Base-by-base conservation (phyloP, 495 filamentous ascomycete genomes). In the Melanomma pulvis-pyrius region DNA sequence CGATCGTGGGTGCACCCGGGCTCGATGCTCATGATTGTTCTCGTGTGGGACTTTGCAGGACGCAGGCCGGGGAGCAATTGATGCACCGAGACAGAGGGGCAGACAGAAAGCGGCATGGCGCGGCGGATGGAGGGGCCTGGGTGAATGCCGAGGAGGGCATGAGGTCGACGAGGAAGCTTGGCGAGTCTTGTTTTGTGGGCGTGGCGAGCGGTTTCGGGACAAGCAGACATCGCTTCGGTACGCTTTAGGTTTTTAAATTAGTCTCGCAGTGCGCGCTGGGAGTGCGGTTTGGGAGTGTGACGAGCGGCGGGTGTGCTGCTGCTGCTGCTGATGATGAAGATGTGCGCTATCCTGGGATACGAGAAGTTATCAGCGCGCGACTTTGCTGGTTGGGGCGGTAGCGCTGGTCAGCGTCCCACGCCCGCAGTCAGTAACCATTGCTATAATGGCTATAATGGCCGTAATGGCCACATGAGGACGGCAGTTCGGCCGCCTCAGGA, bases 91-190 rank as follows among this genome's bases (percentile, higher is more conserved):
- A 44, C 39, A 44, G 9, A 44, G 39, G 39, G 48, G 48, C 48
- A 50, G 48, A 11, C 48, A 26, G 48, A 25, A 50, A 24, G 21
- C 21, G 48, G 48, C 48, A 28, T 50, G 25, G 48, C 7, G 48
- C 22, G 48, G 48, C 48, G 48, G 48, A n/a, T 9, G 11, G 48
- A 50, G 48, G 48, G 29, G 28, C 28, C 39, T 44, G 9, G 39
- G n/a, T n/a, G n/a, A n/a, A 44, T 15, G 39, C 39, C 39, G 39
- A 7, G 8, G 28, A 12, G 19, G 52, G 34, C 4, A 24, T 22
- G 52, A 32, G 36, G 22, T 29, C 7, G n/a, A n/a, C 11, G 47
- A 7, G 25, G 46, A 61, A 53, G 59, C 59, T 61, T 61, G 59
- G 59, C 59, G 30, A 39, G n/a, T 61, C 46, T 61, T 53, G 32